These are phyloP conservation scores for Beverwykella pulmonaria DNA, from an alignment of 495 filamentous ascomycete species.

Conservation along the genomic window DNA sequence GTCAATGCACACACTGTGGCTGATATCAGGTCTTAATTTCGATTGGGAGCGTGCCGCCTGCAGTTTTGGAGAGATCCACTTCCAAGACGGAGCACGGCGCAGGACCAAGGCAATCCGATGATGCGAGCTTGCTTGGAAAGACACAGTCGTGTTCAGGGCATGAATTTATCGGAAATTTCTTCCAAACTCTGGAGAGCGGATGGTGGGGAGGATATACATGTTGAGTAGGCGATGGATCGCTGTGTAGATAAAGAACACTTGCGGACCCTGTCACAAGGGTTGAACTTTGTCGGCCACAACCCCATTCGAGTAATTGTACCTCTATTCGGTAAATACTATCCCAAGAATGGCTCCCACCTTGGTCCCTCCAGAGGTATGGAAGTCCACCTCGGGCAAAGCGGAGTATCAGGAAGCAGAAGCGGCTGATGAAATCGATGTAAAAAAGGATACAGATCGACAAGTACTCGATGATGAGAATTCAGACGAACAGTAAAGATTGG, in stretches of 20 bases:
- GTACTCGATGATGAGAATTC: constrained; percentile 22
- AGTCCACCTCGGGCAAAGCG: constrained; percentile 11
- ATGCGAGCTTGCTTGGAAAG: neutral
- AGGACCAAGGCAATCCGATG: neutral
- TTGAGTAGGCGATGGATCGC: neutral
- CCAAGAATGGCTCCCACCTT: constrained; percentile 6
- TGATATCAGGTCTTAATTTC: neutral
- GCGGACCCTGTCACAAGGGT: no score
- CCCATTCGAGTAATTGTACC: no score
- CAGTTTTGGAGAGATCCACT: neutral
- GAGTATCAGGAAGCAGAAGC: constrained; percentile 12
- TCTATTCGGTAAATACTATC: neutral
- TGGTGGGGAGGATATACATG: neutral
- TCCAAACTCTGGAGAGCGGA: neutral
- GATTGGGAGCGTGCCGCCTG: neutral
- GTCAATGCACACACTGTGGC: neutral
- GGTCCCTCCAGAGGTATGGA: neutral
- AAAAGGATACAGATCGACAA: constrained; percentile 7
- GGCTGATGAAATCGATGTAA: constrained; percentile 17
- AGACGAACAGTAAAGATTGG: constrained; percentile 23
- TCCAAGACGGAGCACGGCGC: neutral
- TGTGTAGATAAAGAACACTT: no score
- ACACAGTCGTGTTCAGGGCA: neutral
- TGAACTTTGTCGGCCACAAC: no score
- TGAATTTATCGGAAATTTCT: neutral